These are phyloP conservation scores for Thelephora terrestris DNA, from an alignment of 1,284 basidiomycete genomes.

Conservation along the genomic window DNA sequence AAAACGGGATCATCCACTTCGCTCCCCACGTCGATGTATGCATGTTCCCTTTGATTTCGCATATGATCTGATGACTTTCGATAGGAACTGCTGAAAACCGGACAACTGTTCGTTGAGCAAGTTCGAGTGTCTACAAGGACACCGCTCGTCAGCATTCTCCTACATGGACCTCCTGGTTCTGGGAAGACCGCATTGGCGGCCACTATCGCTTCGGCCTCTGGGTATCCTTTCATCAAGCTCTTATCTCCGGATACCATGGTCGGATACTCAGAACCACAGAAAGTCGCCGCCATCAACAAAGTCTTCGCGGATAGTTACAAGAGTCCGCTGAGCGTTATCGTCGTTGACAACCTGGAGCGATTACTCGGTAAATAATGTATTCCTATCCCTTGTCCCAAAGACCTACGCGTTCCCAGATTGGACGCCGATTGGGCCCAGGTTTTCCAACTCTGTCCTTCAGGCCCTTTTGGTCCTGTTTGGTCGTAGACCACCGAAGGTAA, in stretches of 20 bases:
- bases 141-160: slow-evolving; percentile 83
- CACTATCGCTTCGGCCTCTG: slow-evolving; percentile 86
- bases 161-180: slow-evolving; percentile 85
- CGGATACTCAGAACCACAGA: slow-evolving; percentile 85
- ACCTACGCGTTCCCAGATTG: slow-evolving; percentile 50
- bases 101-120: slow-evolving; percentile 92
- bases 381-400: background rate
- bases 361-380: slow-evolving; percentile 55
- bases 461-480: slow-evolving; percentile 84
- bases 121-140: slow-evolving; percentile 87
- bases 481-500: slow-evolving; percentile 86
- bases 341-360: slow-evolving; percentile 92
- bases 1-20: slow-evolving; percentile 96
- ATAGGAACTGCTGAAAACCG: slow-evolving; percentile 82
- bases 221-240: slow-evolving; percentile 97
- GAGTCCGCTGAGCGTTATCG: slow-evolving; percentile 91
- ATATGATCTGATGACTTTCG: background rate
- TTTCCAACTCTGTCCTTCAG: slow-evolving; percentile 93
- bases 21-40: slow-evolving; percentile 65
- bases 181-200: slow-evolving; percentile 97
- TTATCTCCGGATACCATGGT: slow-evolving; percentile 97
- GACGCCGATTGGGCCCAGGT: slow-evolving; percentile 96
- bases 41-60: slow-evolving; percentile 14
- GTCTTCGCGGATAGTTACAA: slow-evolving; percentile 96
- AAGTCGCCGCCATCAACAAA: slow-evolving; percentile 89